Evolutionary conservation across 495 filamentous ascomycete genomes (phyloP).

Genomic region (Hypoxylon rickii): DNA sequence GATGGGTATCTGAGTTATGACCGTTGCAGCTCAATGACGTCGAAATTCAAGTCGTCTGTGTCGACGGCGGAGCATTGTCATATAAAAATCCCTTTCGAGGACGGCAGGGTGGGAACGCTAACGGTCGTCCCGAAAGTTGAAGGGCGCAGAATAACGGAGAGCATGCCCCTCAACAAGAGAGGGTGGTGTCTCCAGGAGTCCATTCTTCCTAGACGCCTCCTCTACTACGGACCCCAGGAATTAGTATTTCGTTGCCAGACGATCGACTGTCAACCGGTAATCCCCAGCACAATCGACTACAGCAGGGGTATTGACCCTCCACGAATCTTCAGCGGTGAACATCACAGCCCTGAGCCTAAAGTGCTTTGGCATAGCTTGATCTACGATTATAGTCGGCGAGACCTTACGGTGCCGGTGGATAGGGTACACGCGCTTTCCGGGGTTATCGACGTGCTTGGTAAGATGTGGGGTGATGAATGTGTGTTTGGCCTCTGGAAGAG

Average conservation of each 20-base stretch:
- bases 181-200: constrained; percentile 8
- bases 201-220: not conserved
- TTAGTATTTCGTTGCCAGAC: constrained; percentile 7
- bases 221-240: constrained; percentile 5
- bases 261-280: constrained; percentile 2
- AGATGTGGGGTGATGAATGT: constrained; percentile 3
- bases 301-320: not conserved
- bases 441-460: not conserved
- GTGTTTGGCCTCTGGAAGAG: constrained; percentile 5
- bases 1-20: constrained; percentile 1
- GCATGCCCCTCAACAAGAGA: not conserved
- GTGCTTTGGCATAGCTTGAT: not conserved
- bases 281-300: not conserved
- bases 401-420: not conserved
- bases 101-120: not conserved
- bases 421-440: constrained; percentile 1
- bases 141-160: not conserved
- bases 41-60: not conserved
- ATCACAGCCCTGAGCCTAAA: not conserved
- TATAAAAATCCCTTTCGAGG: not conserved
- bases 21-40: not conserved
- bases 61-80: not conserved
- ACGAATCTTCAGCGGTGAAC: not conserved
- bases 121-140: not conserved
- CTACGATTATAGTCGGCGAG: not conserved